Conservation (phyloP, 495 filamentous ascomycete genomes). For the Neurospora africana region DNA sequence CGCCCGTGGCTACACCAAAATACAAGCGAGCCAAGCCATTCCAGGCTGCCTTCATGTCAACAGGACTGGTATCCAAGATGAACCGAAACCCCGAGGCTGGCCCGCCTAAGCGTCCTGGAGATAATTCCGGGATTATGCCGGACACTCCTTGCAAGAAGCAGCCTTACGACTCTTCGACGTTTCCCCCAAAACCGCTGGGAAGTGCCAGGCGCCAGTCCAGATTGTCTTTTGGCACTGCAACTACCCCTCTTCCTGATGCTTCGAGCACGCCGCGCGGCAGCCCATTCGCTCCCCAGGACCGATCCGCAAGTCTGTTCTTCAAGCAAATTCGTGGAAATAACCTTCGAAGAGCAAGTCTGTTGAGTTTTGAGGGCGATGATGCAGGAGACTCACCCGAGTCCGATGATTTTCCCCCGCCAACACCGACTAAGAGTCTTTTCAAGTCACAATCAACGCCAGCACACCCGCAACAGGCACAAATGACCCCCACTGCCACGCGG, state of each 20-base stretch:
- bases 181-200: slow-evolving; percentile 42
- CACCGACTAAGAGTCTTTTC: slow-evolving; percentile 70
- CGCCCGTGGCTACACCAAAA: slow-evolving; percentile 68
- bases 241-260: slow-evolving; percentile 55
- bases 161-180: slow-evolving; percentile 52
- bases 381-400: slow-evolving; percentile 35
- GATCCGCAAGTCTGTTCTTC: slow-evolving; percentile 34
- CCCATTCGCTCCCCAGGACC: slow-evolving; percentile 51
- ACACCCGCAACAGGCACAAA: slow-evolving; percentile 11
- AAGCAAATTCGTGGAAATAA: slow-evolving; percentile 25
- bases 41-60: slow-evolving; percentile 84
- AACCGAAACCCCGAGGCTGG: slow-evolving; percentile 51
- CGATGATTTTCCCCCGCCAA: slow-evolving; percentile 75
- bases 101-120: slow-evolving; percentile 32
- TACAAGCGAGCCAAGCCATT: slow-evolving; percentile 76
- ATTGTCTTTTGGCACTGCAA: slow-evolving; percentile 32
- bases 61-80: slow-evolving; percentile 84
- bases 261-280: slow-evolving; percentile 26
- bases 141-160: slow-evolving; percentile 93
- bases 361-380: slow-evolving; percentile 70
- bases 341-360: slow-evolving; percentile 60
- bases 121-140: slow-evolving; percentile 45
- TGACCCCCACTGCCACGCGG: slow-evolving; percentile 16
- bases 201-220: slow-evolving; percentile 35
- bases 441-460: slow-evolving; percentile 17